These are phyloP conservation scores for Dalbergia cultrata DNA, from an alignment of 306 rosid genomes.

Conservation along the genomic window DNA sequence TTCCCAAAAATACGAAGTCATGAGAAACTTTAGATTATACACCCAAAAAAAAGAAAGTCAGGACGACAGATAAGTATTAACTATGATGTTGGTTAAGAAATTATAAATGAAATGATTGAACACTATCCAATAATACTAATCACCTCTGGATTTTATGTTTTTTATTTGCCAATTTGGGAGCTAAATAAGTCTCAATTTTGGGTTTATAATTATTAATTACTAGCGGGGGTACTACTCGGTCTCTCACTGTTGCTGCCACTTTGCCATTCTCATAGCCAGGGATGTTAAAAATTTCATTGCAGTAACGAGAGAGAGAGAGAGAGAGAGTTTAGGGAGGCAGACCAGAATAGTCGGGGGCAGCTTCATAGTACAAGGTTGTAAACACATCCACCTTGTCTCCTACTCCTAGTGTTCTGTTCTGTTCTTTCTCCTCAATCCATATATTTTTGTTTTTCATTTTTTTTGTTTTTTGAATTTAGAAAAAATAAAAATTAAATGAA, in stretches of 20 bases:
- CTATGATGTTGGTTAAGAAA: too few relatives aligned
- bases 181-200: neutral
- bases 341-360: conserved; percentile 52
- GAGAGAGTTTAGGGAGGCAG: conserved; percentile 47
- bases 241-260: neutral
- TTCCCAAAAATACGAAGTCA: too few relatives aligned
- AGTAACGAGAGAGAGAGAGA: conserved; percentile 25
- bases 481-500: neutral
- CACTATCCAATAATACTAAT: too few relatives aligned
- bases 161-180: neutral
- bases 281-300: conserved; percentile 45
- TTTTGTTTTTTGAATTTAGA: neutral
- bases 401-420: conserved; percentile 9
- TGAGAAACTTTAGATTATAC: too few relatives aligned
- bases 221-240: neutral
- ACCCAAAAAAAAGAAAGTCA: too few relatives aligned
- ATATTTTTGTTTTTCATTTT: neutral
- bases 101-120: too few relatives aligned
- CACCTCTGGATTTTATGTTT: neutral
- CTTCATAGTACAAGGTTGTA: conserved; percentile 45
- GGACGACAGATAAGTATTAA: too few relatives aligned
- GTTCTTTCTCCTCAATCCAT: neutral
- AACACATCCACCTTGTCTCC: conserved; percentile 47
- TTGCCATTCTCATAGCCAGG: neutral
- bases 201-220: neutral